phyloP scores from a whole-genome alignment of 306 rosid genomes.

The Castanea crenata region DNA sequence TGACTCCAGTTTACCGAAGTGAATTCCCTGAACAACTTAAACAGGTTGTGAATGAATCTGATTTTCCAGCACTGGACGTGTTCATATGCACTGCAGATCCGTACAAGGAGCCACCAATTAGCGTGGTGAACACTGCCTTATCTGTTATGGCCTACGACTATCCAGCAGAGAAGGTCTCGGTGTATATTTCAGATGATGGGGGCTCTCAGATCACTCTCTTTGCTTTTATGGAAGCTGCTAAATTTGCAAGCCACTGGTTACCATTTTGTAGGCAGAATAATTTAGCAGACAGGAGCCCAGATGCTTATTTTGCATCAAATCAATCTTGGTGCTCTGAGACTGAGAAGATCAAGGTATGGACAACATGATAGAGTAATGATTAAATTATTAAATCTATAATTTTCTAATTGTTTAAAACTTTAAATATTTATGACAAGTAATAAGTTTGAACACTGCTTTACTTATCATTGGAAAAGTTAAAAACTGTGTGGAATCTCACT shows the following conservation, averaged over 20 bases:
- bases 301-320: conserved; percentile 24
- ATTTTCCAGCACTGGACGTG: conserved; percentile 41
- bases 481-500: no score
- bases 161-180: conserved; percentile 37
- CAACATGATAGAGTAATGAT: no score
- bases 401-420: no score
- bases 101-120: conserved; percentile 45
- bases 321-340: neutral
- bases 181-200: conserved; percentile 55
- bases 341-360: conserved; percentile 34
- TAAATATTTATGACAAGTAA: no score
- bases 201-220: conserved; percentile 50
- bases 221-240: conserved; percentile 50
- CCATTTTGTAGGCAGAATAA: conserved; percentile 39
- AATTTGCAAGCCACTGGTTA: conserved; percentile 43
- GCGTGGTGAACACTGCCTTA: conserved; percentile 42
- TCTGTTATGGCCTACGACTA: conserved; percentile 48
- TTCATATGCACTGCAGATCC: conserved; percentile 57
- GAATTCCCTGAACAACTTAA: conserved; percentile 26
- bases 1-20: conserved; percentile 24
- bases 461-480: no score
- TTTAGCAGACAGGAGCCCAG: conserved; percentile 31
- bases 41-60: neutral
- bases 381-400: neutral
- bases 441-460: no score